Percentiles rank a stretch among this genome's conserved stretches.
These are phyloP conservation scores for Nicotiana attenuata DNA, from an alignment of 257 asterid species.

Conservation along the genomic window DNA sequence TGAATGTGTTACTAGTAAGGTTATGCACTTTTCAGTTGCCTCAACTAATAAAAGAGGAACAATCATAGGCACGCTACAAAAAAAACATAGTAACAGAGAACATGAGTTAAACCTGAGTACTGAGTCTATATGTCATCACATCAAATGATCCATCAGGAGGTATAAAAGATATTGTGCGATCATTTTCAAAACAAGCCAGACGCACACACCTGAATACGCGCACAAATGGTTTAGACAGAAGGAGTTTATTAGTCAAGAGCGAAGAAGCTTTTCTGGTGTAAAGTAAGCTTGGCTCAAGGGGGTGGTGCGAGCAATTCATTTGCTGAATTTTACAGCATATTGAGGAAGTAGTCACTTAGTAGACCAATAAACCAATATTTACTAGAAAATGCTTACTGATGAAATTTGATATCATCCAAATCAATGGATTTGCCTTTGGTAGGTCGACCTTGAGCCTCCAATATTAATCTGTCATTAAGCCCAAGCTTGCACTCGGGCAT, in stretches of 20 bases:
- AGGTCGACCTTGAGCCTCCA: constrained; percentile 94
- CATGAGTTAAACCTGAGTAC: no score
- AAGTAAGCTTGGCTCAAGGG: background rate
- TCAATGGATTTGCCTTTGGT: constrained; percentile 97
- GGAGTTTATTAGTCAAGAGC: no score
- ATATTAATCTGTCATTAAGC: constrained; percentile 85
- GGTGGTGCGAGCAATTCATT: background rate
- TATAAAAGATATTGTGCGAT: constrained; percentile 41
- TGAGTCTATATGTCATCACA: no score
- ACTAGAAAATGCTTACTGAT: constrained; percentile 61
- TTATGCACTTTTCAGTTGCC: background rate
- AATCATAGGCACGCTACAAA: background rate
- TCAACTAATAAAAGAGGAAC: background rate
- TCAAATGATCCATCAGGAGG: no score
- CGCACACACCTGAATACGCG: constrained; percentile 81
- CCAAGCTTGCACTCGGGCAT: constrained; percentile 99
- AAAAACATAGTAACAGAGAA: background rate
- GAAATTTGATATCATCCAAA: constrained; percentile 41
- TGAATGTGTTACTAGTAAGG: background rate
- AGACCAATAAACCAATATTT: background rate
- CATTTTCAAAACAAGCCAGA: constrained; percentile 91
- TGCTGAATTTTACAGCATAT: background rate
- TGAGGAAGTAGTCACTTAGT: background rate
- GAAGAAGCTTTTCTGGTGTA: background rate
- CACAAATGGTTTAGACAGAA: constrained; percentile 16